Percentiles rank a stretch among this genome's conserved stretches.
These are phyloP conservation scores for Chlamydomonas reinhardtii DNA, from an alignment of 163 green algal species.

Conservation along the genomic window DNA sequence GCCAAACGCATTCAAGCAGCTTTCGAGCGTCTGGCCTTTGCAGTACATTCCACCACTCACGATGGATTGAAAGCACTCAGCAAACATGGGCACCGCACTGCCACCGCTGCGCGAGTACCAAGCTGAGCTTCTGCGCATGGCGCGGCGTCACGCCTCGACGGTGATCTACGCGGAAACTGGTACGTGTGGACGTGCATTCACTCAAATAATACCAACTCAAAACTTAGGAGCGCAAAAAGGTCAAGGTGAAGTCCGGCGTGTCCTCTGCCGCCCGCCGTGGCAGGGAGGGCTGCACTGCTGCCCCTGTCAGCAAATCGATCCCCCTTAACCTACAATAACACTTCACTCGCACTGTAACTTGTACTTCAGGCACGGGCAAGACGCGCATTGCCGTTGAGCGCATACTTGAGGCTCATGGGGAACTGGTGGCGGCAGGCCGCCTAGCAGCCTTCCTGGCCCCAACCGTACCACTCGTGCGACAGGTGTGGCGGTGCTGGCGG, in stretches of 20 bases:
- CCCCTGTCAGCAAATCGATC: too few relatives aligned
- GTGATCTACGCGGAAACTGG: slow-evolving; percentile 1
- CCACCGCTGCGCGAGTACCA: neutral
- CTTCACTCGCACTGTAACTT: too few relatives aligned
- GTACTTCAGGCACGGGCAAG: slow-evolving; percentile 52
- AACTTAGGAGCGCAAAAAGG: too few relatives aligned
- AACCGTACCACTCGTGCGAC: slow-evolving; percentile 51
- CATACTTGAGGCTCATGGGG: slow-evolving; percentile 5
- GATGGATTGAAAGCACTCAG: too few relatives aligned
- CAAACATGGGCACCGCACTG: neutral
- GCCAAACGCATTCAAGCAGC: too few relatives aligned
- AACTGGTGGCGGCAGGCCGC: slow-evolving; percentile 1
- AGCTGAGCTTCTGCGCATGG: neutral
- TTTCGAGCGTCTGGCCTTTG: too few relatives aligned
- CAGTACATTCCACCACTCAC: too few relatives aligned
- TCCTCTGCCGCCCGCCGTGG: too few relatives aligned
- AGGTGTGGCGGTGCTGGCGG: slow-evolving; percentile 17
- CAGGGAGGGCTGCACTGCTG: too few relatives aligned
- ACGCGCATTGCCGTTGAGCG: slow-evolving; percentile 57
- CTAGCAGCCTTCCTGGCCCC: slow-evolving; percentile 53
- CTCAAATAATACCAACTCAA: too few relatives aligned
- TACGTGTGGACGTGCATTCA: neutral
- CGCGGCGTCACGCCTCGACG: neutral
- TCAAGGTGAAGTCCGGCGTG: too few relatives aligned
- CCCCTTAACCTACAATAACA: too few relatives aligned